Conservation (phyloP, 495 filamentous ascomycete species). For the Hypoxylon cercidicola region DNA sequence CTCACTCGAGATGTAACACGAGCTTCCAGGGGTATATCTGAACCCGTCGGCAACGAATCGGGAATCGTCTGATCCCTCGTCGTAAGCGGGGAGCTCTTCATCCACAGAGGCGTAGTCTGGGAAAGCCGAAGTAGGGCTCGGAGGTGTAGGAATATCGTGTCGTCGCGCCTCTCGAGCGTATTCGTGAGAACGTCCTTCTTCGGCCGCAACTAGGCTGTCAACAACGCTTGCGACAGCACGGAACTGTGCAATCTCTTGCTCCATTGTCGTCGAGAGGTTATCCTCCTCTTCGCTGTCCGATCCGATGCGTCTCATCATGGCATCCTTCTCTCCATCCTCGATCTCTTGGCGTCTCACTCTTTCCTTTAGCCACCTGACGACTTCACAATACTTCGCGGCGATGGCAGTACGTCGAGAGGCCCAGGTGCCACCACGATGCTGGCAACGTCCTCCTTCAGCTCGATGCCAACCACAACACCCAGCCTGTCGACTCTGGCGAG, state of each 20-base stretch:
- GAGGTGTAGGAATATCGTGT: slow-evolving; percentile 26
- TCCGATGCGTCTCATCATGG: slow-evolving; percentile 38
- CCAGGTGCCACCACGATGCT: slow-evolving; percentile 33
- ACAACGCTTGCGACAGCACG: slow-evolving; percentile 58
- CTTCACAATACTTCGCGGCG: slow-evolving; percentile 22
- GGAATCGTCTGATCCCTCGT: slow-evolving; percentile 43
- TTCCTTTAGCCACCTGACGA: slow-evolving; percentile 30
- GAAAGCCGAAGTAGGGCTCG: slow-evolving; percentile 44
- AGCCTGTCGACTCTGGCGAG: slow-evolving; percentile 55
- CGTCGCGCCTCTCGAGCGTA: slow-evolving; percentile 18
- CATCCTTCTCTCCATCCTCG: slow-evolving; percentile 53
- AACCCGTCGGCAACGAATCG: slow-evolving; percentile 50
- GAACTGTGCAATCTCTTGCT: slow-evolving; percentile 60
- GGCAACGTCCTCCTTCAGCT: slow-evolving; percentile 50
- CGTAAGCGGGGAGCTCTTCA: slow-evolving; percentile 52
- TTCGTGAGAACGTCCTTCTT: slow-evolving; percentile 47
- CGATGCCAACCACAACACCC: slow-evolving; percentile 49
- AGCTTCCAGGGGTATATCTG: slow-evolving; percentile 46
- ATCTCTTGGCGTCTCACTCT: slow-evolving; percentile 16
- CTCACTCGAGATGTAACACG: slow-evolving; percentile 32
- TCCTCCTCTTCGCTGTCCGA: slow-evolving; percentile 43
- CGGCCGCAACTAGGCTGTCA: slow-evolving; percentile 56
- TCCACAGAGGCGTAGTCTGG: slow-evolving; percentile 47
- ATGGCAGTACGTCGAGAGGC: slow-evolving; percentile 21
- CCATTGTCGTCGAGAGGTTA: slow-evolving; percentile 47